These are phyloP conservation scores for Pseudopithomyces maydicus DNA, from an alignment of 2,329 filamentous ascomycete species.

Conservation along the genomic window DNA sequence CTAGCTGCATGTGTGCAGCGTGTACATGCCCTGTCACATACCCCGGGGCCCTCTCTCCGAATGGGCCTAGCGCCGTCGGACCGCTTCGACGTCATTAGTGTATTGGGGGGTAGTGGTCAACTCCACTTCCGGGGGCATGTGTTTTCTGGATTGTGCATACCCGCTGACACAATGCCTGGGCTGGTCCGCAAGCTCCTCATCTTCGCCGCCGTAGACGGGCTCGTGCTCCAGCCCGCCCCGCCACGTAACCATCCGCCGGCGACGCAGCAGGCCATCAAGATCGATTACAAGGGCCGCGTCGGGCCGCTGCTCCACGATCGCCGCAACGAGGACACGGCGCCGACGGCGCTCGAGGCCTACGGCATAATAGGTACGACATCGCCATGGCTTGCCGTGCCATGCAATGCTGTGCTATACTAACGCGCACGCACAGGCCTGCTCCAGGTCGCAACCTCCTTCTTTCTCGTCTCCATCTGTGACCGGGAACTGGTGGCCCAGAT, in stretches of 20 bases:
- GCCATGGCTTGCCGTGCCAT: neutral
- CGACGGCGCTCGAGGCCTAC: conserved; percentile 52
- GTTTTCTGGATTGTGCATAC: neutral
- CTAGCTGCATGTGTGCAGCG: too few relatives aligned
- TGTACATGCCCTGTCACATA: too few relatives aligned
- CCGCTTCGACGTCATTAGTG: too few relatives aligned
- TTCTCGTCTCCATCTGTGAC: conserved; percentile 83
- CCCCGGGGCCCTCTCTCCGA: too few relatives aligned
- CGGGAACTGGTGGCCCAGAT: conserved; percentile 90
- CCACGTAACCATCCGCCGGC: conserved; percentile 60
- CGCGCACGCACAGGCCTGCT: conserved; percentile 69
- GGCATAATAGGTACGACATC: conserved; percentile 60
- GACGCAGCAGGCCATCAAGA: conserved; percentile 62
- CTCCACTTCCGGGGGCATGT: too few relatives aligned
- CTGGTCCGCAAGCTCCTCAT: conserved; percentile 81
- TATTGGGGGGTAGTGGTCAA: too few relatives aligned
- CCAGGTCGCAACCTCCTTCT: conserved; percentile 78
- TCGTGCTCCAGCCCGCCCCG: conserved; percentile 76
- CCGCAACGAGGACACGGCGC: conserved; percentile 43
- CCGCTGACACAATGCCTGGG: conserved; percentile 64
- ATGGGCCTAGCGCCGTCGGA: too few relatives aligned
- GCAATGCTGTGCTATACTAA: neutral
- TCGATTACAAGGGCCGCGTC: conserved; percentile 71
- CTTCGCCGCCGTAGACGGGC: conserved; percentile 79
- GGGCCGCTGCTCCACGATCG: conserved; percentile 51